phyloP scores from a whole-genome alignment of 768 basidiomycete species.

The Suillus plorans region DNA sequence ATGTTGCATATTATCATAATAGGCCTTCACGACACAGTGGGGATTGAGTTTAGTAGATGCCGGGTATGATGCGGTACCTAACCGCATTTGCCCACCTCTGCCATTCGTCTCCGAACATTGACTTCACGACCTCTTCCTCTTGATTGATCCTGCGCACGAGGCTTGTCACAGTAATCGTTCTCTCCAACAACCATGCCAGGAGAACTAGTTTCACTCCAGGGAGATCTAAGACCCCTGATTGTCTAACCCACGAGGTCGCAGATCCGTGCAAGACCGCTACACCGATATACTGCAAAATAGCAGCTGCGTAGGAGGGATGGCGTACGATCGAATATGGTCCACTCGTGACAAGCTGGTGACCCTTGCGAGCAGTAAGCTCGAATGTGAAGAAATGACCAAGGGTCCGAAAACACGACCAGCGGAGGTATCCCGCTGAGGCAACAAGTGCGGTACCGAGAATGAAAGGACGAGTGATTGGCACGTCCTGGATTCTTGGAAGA shows the following conservation, averaged over 20 bases:
- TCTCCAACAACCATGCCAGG: not conserved
- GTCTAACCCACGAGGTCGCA: slow-evolving; percentile 14
- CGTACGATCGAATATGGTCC: slow-evolving; percentile 31
- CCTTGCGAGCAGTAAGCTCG: slow-evolving; percentile 21
- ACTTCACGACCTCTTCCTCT: slow-evolving; percentile 33
- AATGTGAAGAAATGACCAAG: slow-evolving; percentile 31
- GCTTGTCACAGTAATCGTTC: slow-evolving; percentile 6
- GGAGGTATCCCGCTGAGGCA: slow-evolving; percentile 20
- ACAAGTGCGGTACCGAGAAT: slow-evolving; percentile 19
- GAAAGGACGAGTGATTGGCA: slow-evolving; percentile 13
- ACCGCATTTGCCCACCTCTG: slow-evolving; percentile 30
- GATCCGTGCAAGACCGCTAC: slow-evolving; percentile 6
- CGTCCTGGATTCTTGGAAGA: not conserved
- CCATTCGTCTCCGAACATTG: slow-evolving; percentile 35
- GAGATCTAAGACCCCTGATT: slow-evolving; percentile 12
- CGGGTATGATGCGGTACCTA: slow-evolving; percentile 33
- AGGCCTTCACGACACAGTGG: not conserved
- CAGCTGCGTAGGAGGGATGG: slow-evolving; percentile 29
- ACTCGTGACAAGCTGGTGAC: slow-evolving; percentile 26
- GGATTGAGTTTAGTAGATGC: slow-evolving; percentile 23
- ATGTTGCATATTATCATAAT: not conserved
- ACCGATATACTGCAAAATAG: slow-evolving; percentile 11
- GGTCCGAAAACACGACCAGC: slow-evolving; percentile 24
- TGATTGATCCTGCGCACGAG: slow-evolving; percentile 4
- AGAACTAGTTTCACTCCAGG: slow-evolving; percentile 3